phyloP scores from a whole-genome alignment of 306 rosid species.

The Quercus alba region DNA sequence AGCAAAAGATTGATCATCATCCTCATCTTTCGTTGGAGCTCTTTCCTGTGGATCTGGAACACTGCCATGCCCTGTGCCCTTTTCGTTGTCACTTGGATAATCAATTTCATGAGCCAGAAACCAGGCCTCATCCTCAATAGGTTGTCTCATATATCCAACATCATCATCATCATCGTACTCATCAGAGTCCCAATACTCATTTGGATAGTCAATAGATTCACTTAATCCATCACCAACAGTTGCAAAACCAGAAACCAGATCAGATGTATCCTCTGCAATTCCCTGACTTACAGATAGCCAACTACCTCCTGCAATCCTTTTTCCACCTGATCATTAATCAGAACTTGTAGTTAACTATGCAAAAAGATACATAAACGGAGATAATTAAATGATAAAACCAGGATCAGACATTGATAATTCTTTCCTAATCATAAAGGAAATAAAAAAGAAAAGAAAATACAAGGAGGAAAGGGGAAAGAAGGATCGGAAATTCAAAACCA shows the following conservation, averaged over 20 bases:
- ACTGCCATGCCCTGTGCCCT: constrained; percentile 85
- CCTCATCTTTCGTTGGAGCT: constrained; percentile 80
- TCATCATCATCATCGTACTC: constrained; percentile 95
- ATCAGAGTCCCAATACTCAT: constrained; percentile 99
- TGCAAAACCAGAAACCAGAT: constrained; percentile 96
- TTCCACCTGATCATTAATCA: constrained; percentile 57
- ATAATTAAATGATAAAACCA: constrained; percentile 3
- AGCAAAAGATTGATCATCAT: constrained; percentile 91
- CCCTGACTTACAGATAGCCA: constrained; percentile 98
- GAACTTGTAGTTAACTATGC: constrained; percentile 16
- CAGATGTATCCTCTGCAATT: constrained; percentile 87
- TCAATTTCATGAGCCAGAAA: constrained; percentile 98
- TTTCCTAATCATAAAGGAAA: neutral
- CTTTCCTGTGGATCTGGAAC: constrained; percentile 81
- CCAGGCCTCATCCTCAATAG: constrained; percentile 99
- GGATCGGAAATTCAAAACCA: neutral
- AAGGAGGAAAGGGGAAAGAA: neutral
- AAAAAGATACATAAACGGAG: constrained; percentile 10
- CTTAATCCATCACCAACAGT: constrained; percentile 94
- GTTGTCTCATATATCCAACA: constrained; percentile 96
- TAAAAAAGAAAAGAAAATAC: neutral
- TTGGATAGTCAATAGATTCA: constrained; percentile 84
- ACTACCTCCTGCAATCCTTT: constrained; percentile 74
- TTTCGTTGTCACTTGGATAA: constrained; percentile 98
- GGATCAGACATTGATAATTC: constrained; percentile 4